Evolutionary conservation across 2,329 filamentous ascomycete species (phyloP), one percentile per base, ranked within the genome.

Genomic region (Cordyceps farinosa): DNA sequence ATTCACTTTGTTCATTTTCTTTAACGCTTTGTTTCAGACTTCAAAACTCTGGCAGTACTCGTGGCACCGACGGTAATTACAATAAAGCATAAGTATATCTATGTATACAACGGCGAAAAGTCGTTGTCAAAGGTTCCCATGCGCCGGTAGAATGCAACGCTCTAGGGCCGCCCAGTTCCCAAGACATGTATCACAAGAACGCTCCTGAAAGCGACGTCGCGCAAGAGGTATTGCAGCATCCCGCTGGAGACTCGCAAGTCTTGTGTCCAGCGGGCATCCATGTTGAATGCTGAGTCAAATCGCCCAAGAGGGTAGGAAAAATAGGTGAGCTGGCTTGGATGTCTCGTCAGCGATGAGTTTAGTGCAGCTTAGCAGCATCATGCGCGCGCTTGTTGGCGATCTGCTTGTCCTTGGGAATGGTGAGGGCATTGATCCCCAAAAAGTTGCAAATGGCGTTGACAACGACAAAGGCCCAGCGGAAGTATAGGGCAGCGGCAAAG

Each of bases 381-480:
- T 72, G 72, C n/a, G 78, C 80, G 66, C 74, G 71, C 73, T 78
- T 75, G 71, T 85, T 86, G 69, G 82, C 83, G 54, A 78, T 69
- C 73, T 84, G 84, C 78, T 88, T 88, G 67, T 84, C 81, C 66
- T 76, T 74, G 11, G 86, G 86, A 65, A 99, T 97, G 1, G 93
- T 98, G 68, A 99, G 79, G 71, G 94, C 97, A 72, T 94, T 95
- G 80, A 99, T 99, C 66, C 91, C 92, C 30, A 99, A 80, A 77
- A 90, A 98, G 61, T 88, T 84, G 78, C 95, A 98, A 70, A 99
- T 98, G 73, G 90, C 90, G 66, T 88, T 90, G 71, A 97, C 92
- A 54, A 98, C 93, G 48, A 97, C 81, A 70, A 90, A 89, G 0
- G 95, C 95, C 95, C 95, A 99, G 69, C 90, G 87, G 75, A 90